Evolutionary conservation across 306 rosid species (phyloP).

Genomic region (Oemleria cerasiformis): DNA sequence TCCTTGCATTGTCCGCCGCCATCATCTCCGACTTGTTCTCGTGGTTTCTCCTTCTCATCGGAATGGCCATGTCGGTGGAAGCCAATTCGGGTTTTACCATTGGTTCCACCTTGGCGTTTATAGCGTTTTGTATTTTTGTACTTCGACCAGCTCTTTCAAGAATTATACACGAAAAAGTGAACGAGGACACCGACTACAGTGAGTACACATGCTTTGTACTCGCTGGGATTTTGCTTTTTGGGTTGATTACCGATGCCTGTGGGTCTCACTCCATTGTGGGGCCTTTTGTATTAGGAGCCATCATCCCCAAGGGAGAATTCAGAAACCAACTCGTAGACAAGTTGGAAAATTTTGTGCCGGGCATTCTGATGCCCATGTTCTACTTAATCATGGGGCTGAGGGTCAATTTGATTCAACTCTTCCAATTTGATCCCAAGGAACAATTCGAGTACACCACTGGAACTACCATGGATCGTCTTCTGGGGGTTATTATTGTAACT

Average conservation of each 20-base stretch:
- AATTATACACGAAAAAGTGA: not conserved
- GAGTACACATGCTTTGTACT: slow-evolving; percentile 23
- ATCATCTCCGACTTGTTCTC: slow-evolving; percentile 31
- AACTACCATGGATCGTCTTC: not conserved
- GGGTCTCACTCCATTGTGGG: slow-evolving; percentile 41
- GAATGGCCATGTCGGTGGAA: slow-evolving; percentile 5
- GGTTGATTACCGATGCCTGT: slow-evolving; percentile 27
- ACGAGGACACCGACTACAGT: slow-evolving; percentile 9
- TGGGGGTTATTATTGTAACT: not conserved
- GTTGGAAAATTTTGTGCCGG: slow-evolving; percentile 26
- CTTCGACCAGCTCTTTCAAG: slow-evolving; percentile 33
- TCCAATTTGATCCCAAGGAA: not conserved
- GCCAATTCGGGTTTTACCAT: not conserved
- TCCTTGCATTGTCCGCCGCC: slow-evolving; percentile 34
- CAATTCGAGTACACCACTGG: not conserved
- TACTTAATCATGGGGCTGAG: slow-evolving; percentile 25
- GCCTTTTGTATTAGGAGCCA: slow-evolving; percentile 33
- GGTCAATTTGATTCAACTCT: not conserved
- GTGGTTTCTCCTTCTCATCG: slow-evolving; percentile 28
- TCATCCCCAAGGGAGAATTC: slow-evolving; percentile 36
- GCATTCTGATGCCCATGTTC: slow-evolving; percentile 29
- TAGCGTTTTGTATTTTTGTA: slow-evolving; percentile 3
- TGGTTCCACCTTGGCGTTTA: slow-evolving; percentile 9
- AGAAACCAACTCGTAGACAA: slow-evolving; percentile 21
- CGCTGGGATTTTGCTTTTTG: slow-evolving; percentile 18